Percentiles rank a stretch among this genome's conserved stretches.
These are phyloP conservation scores for Castanopsis chinensis DNA, from an alignment of 306 rosid species.

Conservation along the genomic window DNA sequence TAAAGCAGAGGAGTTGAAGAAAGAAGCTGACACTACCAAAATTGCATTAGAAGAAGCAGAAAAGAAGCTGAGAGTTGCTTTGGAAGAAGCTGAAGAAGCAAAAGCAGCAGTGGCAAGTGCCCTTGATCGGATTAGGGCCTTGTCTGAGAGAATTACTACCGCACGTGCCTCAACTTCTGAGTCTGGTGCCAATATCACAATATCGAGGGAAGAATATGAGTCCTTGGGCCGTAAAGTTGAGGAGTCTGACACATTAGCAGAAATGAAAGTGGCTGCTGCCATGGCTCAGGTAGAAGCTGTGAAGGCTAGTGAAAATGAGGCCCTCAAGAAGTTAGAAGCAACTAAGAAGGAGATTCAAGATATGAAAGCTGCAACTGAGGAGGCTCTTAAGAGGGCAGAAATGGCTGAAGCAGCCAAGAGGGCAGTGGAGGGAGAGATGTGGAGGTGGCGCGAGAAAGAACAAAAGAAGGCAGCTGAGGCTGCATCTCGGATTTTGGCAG, in stretches of 20 bases:
- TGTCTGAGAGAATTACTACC: slow-evolving; percentile 74
- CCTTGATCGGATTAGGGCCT: slow-evolving; percentile 64
- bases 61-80: slow-evolving; percentile 58
- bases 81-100: slow-evolving; percentile 86
- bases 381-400: slow-evolving; percentile 72
- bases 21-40: slow-evolving; percentile 68
- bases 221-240: slow-evolving; percentile 81
- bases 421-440: slow-evolving; percentile 89
- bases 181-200: slow-evolving; percentile 66
- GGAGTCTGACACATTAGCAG: slow-evolving; percentile 80
- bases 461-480: slow-evolving; percentile 92
- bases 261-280: slow-evolving; percentile 97
- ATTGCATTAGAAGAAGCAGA: slow-evolving; percentile 68
- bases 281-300: slow-evolving; percentile 98
- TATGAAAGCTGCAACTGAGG: slow-evolving; percentile 67
- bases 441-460: slow-evolving; percentile 88
- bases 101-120: slow-evolving; percentile 77
- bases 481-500: slow-evolving; percentile 79
- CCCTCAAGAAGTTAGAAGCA: slow-evolving; percentile 60
- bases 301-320: slow-evolving; percentile 93
- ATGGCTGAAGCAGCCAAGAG: slow-evolving; percentile 97
- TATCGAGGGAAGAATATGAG: slow-evolving; percentile 80
- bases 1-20: slow-evolving; percentile 67
- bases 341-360: slow-evolving; percentile 77
- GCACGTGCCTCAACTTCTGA: slow-evolving; percentile 92